These are phyloP conservation scores for Citrus maxima DNA, from an alignment of 345 rosid genomes.

Conservation along the genomic window DNA sequence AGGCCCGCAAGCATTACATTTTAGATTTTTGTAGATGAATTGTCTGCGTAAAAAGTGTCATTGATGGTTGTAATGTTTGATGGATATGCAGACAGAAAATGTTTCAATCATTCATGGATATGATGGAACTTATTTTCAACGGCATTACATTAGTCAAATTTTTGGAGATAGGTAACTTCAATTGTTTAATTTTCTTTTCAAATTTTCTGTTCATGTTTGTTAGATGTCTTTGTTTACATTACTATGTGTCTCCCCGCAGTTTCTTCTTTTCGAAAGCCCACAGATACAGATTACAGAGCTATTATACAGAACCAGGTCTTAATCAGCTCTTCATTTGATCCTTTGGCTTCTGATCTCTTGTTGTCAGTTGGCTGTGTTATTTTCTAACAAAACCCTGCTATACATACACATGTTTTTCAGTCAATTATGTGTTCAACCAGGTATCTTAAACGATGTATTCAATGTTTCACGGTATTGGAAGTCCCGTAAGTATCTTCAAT, in stretches of 20 bases:
- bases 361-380: background rate
- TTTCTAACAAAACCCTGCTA: background rate
- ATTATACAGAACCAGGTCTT: conserved; percentile 68
- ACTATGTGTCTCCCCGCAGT: conserved; percentile 35
- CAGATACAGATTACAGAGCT: conserved; percentile 68
- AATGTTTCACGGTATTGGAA: conserved; percentile 65
- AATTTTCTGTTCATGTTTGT: background rate
- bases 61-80: conserved; percentile 11
- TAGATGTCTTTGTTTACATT: conserved; percentile 6
- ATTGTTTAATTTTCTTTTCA: background rate
- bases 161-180: conserved; percentile 44
- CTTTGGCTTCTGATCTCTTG: conserved; percentile 2
- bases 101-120: conserved; percentile 58
- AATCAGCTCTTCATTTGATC: conserved; percentile 21
- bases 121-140: conserved; percentile 60
- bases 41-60: background rate
- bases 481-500: conserved; percentile 52
- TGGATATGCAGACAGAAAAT: conserved; percentile 58
- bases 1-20: background rate
- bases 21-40: background rate
- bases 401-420: conserved; percentile 16
- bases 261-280: conserved; percentile 64
- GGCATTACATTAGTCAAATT: conserved; percentile 48
- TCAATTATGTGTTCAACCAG: conserved; percentile 40
- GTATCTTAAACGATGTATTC: conserved; percentile 45